phyloP scores from a whole-genome alignment of 1,284 basidiomycete species.

The Ganoderma leucocontextum region DNA sequence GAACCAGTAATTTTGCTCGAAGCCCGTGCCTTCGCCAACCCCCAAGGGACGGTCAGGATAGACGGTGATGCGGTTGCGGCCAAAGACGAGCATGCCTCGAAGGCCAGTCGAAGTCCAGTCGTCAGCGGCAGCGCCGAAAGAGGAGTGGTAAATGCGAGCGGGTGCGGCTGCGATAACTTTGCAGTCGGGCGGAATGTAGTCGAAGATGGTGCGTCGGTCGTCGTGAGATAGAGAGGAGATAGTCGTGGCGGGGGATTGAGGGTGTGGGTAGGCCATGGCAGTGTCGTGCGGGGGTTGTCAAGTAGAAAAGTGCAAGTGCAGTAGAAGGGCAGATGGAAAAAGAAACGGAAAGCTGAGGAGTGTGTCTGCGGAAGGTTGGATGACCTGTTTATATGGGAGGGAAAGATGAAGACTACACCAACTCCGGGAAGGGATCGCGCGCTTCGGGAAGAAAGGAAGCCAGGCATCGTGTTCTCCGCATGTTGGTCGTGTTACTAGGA shows the following conservation, averaged over 20 bases:
- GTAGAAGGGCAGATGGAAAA: constrained; percentile 16
- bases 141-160: constrained; percentile 62
- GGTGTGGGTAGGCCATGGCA: constrained; percentile 26
- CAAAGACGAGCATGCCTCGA: constrained; percentile 78
- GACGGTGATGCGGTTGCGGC: constrained; percentile 60
- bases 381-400: constrained; percentile 18
- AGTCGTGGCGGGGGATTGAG: constrained; percentile 30
- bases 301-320: constrained; percentile 11
- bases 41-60: constrained; percentile 32
- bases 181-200: constrained; percentile 39
- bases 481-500: constrained; percentile 18
- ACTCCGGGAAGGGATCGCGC: constrained; percentile 11
- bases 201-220: constrained; percentile 37
- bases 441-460: constrained; percentile 29
- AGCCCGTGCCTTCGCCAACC: constrained; percentile 28
- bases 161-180: constrained; percentile 41
- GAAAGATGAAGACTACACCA: background rate
- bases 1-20: constrained; percentile 62
- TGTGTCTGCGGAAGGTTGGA: constrained; percentile 7
- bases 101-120: constrained; percentile 80
- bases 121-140: constrained; percentile 51
- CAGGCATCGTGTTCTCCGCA: constrained; percentile 29
- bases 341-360: background rate
- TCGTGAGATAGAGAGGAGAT: constrained; percentile 35
- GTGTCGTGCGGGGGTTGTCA: background rate